phyloP scores from a whole-genome alignment of 106 monocot species.

The Dendrobium chrysotoxum region DNA sequence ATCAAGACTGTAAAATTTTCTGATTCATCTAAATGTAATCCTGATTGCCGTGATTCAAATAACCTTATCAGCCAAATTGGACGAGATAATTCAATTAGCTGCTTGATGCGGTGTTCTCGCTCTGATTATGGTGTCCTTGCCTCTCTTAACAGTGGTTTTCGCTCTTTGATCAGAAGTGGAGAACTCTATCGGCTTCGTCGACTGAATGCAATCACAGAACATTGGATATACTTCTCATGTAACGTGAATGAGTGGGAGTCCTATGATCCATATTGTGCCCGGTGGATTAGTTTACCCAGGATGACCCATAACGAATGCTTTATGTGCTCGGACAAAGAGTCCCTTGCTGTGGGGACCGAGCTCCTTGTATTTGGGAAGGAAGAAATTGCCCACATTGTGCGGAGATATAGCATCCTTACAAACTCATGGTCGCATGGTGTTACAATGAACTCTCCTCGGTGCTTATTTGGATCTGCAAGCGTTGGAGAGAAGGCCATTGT shows the following conservation, averaged over 20 bases:
- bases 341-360: conserved; percentile 83
- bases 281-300: conserved; percentile 58
- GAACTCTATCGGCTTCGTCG: conserved; percentile 60
- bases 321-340: conserved; percentile 78
- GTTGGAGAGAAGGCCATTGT: conserved; percentile 62
- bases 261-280: conserved; percentile 46
- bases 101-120: conserved; percentile 43
- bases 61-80: conserved; percentile 32
- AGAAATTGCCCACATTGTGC: conserved; percentile 43
- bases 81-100: conserved; percentile 45
- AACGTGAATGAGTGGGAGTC: conserved; percentile 68
- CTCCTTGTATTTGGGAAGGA: conserved; percentile 83
- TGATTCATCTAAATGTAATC: background rate
- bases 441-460: conserved; percentile 60
- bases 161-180: conserved; percentile 45
- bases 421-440: conserved; percentile 58
- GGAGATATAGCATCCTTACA: conserved; percentile 56
- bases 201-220: conserved; percentile 34
- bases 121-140: conserved; percentile 55
- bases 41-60: background rate
- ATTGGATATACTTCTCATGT: conserved; percentile 90
- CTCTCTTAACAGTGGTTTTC: conserved; percentile 46
- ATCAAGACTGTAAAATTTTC: background rate
- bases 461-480: conserved; percentile 86
- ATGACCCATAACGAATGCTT: conserved; percentile 77